Evolutionary conservation across 2,329 filamentous ascomycete species (phyloP), one percentile per base, ranked within the genome.

Genomic region (Colletotrichum sp.): DNA sequence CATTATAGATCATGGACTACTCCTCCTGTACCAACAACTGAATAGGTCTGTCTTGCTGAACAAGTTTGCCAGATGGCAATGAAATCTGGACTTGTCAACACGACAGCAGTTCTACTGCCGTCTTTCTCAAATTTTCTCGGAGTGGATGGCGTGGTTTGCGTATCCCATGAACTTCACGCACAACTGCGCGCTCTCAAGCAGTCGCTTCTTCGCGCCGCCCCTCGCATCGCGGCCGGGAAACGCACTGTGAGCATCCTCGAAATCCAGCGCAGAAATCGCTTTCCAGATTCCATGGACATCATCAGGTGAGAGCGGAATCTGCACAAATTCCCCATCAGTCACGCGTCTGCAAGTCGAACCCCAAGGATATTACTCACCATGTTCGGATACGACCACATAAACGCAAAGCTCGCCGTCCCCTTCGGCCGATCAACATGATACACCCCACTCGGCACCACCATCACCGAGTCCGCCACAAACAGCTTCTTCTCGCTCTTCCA

Each of bases 391-490:
- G 75, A 77, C 75, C 75, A 77, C 75, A 77, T 77, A 13, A 77
- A 77, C 2, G 71, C 13, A 13, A 77, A 77, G 57, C 74, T 77
- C n/a, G 70, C 66, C 18, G 74, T 77, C 8, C 73, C 76, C 10
- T 36, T 32, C 3, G 68, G 75, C 21, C 75, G 68, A 38, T 76
- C 75, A n/a, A 75, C 64, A 24, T 76, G 76, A 34, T 77, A 76
- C 6, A 90, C 74, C 0, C 90, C 90, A 5, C 88, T 88, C 0
- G 94, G 93, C 5, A 94, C 93, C 28, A 92, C 94, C 78, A 95
- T 88, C 64, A 97, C 89, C 5, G 94, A 95, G 84, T 98, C 95
- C 8, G 95, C 94, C 73, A 96, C 89, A 75, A 96, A 89, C n/a
- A 97, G 84, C 64, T 88, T 89, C 1, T 85, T 83, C 21, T 89